phyloP scores from a whole-genome alignment of 441 rosid species.

The Erodium texanum region DNA sequence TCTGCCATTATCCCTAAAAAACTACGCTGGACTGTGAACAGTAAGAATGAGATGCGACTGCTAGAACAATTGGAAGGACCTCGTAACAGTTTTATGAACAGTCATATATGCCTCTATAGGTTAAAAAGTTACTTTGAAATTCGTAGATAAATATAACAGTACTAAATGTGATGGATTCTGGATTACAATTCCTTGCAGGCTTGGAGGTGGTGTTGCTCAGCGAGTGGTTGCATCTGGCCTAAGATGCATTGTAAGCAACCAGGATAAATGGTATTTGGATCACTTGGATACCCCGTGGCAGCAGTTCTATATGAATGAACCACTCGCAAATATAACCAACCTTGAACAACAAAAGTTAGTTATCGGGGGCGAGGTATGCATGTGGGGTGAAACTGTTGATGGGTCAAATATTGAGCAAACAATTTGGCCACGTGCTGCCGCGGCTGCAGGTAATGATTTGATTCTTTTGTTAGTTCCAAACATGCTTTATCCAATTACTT shows the following conservation, averaged over 20 bases:
- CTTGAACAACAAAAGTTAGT: conserved; percentile 42
- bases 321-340: conserved; percentile 40
- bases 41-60: neutral
- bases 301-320: conserved; percentile 49
- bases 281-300: conserved; percentile 53
- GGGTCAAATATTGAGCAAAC: conserved; percentile 61
- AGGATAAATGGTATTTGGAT: conserved; percentile 65
- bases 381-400: conserved; percentile 70
- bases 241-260: conserved; percentile 72
- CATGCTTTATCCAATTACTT: neutral
- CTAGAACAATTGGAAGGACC: neutral
- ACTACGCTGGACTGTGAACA: neutral
- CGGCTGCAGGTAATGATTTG: conserved; percentile 51
- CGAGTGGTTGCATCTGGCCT: conserved; percentile 50
- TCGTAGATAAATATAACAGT: too few relatives aligned
- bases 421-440: conserved; percentile 79
- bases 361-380: conserved; percentile 74
- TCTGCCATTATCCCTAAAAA: too few relatives aligned
- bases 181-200: conserved; percentile 33
- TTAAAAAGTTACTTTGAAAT: too few relatives aligned
- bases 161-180: neutral
- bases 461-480: neutral
- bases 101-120: too few relatives aligned
- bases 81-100: neutral
- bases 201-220: conserved; percentile 49